Base-by-base conservation (phyloP, 225 moss, liverwort and hornwort species). In the Pseudoscleropodium purum region DNA sequence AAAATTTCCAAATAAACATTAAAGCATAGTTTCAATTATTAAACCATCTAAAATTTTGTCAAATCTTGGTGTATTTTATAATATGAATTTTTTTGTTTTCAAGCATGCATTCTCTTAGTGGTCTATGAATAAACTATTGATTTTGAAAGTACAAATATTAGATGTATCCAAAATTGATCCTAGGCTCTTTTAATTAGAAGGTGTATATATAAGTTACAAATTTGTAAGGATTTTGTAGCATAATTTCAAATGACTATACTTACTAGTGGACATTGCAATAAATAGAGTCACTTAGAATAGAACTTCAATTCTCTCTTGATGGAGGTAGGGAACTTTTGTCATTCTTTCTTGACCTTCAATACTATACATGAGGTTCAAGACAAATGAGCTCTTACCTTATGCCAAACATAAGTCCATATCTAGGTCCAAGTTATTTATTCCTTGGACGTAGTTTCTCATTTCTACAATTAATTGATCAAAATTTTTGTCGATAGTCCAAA, bases 221-320 rank as follows among this genome's bases (percentile, higher is more conserved):
- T 24, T 23, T 68, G 20, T 68, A 68, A 13, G 14, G 1, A 0
- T 24, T 69, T 39, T n/a, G n/a, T 4, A 69, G 21, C 14, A 39
- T 69, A 7, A 2, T 39, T 69, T 69, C 7, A 20, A 68, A 68
- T 4, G 4, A 68, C 11, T 37, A 21, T 21, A 68, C 0, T 37
- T 1, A 68, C 20, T 20, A 21, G 21, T 21, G 4, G 21, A 68
- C 6, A 37, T 1, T 37, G 0, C 0, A 12, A 68, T 68, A 37
- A 37, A 3, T 68, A 37, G 6, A 37, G 20, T 20, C 37, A 37
- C 37, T 68, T 37, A 37, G 6, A 3, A 68, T 21, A 37, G 37
- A 37, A 3, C 10, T 67, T 67, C 67, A 31, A 65, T 9, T 33
- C 4, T 11, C 6, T 36, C 20, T 67, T 37, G 19, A 67, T 18